Evolutionary conservation across 1,284 basidiomycete species (phyloP), one percentile per base, ranked within the genome.

Genomic region (Cutaneotrichosporon dermatis): DNA sequence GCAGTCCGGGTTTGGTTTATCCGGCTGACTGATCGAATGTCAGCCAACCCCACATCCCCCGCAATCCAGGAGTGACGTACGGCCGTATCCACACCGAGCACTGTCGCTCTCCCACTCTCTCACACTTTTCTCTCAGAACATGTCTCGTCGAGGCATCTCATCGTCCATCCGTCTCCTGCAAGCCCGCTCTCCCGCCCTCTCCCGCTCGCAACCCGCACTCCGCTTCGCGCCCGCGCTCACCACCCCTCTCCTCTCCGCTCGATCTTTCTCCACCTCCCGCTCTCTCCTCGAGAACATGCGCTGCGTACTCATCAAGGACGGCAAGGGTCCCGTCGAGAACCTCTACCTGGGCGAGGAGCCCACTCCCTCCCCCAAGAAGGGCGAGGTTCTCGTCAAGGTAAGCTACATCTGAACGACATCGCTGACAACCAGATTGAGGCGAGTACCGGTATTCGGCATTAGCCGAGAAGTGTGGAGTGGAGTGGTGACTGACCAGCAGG

Each of bases 291-390:
- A 67, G 2, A 74, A 67, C 48, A 96, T 95, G 92, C 86, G 85
- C 60, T 91, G 90, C 36, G 81, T 96, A 51, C 81, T 92, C 43
- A 83, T 96, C 76, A 90, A 89, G 79, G 84, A 87, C 72, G 87
- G 83, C 15, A 85, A 85, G 64, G 92, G 92, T 0, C 86, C 89
- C 2, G 81, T 85, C 25, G 87, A 89, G 53, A 86, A 86, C 67
- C 82, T 97, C 35, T 89, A 90, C 76, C 77, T 95, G 44, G 92
- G 90, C 4, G 84, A 90, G 65, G 80, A 82, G 52, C 63, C 69
- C 16, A 75, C 72, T 9, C 82, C 86, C 4, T 84, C 82, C 61
- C 90, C 84, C 33, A 70, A 78, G 49, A 70, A 82, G 12, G 84
- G 82, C 11, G 79, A 92, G 69, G 87, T 92, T 1, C 81, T 92